Evolutionary conservation across 495 filamentous ascomycete genomes (phyloP).

Genomic region (Baudoinia panamericana): DNA sequence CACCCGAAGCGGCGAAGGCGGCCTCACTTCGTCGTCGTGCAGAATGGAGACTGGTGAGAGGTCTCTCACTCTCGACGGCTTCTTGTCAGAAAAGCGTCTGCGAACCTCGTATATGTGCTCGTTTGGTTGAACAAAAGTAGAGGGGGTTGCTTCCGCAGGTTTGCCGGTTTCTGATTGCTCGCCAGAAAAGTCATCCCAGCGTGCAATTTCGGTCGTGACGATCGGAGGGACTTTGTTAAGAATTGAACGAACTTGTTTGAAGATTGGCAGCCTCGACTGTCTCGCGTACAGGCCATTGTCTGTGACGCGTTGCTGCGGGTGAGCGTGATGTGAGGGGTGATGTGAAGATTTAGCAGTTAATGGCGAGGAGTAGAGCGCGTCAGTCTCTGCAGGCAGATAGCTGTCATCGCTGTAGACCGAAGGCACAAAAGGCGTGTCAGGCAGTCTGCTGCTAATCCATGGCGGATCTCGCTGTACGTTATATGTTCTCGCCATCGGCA

Average conservation of each 20-base stretch:
- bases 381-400: background rate
- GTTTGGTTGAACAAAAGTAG: constrained; percentile 8
- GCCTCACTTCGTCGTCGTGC: constrained; percentile 14
- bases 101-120: constrained; percentile 12
- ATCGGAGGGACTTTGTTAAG: constrained; percentile 16
- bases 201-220: constrained; percentile 9
- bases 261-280: constrained; percentile 15
- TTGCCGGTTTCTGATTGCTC: constrained; percentile 12
- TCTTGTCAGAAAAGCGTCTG: too few species aligned
- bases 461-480: constrained; percentile 13
- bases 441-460: background rate
- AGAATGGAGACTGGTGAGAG: constrained; percentile 15
- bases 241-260: constrained; percentile 20
- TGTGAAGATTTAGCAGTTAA: background rate
- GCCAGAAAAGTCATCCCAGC: constrained; percentile 17
- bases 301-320: constrained; percentile 13
- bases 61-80: too few species aligned
- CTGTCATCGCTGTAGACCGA: constrained; percentile 12
- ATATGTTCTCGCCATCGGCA: constrained; percentile 16
- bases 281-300: constrained; percentile 12
- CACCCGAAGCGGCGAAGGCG: constrained; percentile 1
- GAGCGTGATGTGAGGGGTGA: constrained; percentile 17
- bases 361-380: background rate
- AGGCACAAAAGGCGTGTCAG: background rate
- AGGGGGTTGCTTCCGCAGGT: constrained; percentile 11